Evolutionary conservation across 2,329 filamentous ascomycete genomes (phyloP).

Genomic region (Monosporascus sp.): DNA sequence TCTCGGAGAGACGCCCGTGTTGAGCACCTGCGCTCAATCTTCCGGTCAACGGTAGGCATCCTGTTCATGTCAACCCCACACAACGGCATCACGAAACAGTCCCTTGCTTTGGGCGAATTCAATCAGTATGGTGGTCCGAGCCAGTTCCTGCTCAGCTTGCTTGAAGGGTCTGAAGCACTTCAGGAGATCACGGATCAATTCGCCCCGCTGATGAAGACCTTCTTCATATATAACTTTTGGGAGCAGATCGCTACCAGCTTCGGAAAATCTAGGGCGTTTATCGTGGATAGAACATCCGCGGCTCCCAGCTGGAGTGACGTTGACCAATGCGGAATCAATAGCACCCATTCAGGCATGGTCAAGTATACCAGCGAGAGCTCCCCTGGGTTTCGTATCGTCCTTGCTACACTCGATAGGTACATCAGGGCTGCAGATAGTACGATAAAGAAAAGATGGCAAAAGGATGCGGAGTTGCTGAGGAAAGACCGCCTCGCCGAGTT

Average conservation of each 20-base stretch:
- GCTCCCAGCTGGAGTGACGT: constrained; percentile 7
- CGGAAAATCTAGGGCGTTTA: constrained; percentile 1
- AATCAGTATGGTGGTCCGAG: not conserved
- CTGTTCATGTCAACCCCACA: constrained; percentile 7
- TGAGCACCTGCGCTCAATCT: constrained; percentile 6
- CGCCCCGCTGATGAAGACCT: constrained; percentile 6
- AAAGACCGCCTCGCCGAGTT: constrained; percentile 4
- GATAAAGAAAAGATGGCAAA: constrained; percentile 3
- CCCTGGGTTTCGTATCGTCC: constrained; percentile 4
- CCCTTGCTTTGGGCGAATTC: not conserved
- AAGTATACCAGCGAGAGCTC: constrained; percentile 1
- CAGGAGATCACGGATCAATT: constrained; percentile 8
- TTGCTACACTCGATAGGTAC: constrained; percentile 6
- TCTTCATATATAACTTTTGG: constrained; percentile 6
- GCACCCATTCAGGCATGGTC: constrained; percentile 4
- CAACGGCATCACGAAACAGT: constrained; percentile 6
- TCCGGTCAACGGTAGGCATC: constrained; percentile 5
- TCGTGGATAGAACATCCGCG: constrained; percentile 3
- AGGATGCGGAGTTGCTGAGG: constrained; percentile 4
- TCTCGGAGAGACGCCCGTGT: constrained; percentile 3
- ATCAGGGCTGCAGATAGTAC: not conserved
- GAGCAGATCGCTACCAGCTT: constrained; percentile 1
- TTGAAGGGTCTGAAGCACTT: constrained; percentile 5
- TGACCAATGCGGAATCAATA: constrained; percentile 4
- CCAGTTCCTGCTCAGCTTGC: constrained; percentile 5